Conservation (phyloP, 495 filamentous ascomycete species). For the Lasiosphaeria miniovina region DNA sequence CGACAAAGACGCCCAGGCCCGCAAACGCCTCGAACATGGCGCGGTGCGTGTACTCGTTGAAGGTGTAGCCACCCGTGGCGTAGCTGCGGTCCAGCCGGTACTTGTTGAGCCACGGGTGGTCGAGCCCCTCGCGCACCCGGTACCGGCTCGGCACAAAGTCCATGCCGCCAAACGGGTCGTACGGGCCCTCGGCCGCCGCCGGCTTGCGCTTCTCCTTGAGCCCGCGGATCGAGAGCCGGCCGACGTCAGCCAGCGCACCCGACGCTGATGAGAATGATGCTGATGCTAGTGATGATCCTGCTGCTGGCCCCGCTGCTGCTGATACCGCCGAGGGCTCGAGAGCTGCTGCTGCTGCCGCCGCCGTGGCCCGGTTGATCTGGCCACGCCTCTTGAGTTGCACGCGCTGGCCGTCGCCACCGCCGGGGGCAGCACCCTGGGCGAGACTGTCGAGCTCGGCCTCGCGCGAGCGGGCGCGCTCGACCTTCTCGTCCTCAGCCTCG, state of each 20-base stretch:
- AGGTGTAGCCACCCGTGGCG: conserved; percentile 77
- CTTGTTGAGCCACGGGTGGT: conserved; percentile 53
- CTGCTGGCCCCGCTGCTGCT: conserved; percentile 13
- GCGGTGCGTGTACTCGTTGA: conserved; percentile 74
- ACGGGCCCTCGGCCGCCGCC: conserved; percentile 53
- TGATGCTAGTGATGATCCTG: not conserved
- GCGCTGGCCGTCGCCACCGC: conserved; percentile 28
- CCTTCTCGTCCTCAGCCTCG: conserved; percentile 54
- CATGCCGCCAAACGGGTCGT: conserved; percentile 84
- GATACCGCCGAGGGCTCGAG: not conserved
- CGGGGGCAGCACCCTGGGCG: conserved; percentile 46
- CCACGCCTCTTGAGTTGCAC: conserved; percentile 69
- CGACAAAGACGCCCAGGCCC: conserved; percentile 76
- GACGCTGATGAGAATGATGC: not conserved
- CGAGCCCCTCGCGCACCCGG: conserved; percentile 58
- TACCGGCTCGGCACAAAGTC: conserved; percentile 67
- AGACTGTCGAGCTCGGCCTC: conserved; percentile 51
- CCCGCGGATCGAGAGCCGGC: conserved; percentile 65
- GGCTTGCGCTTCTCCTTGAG: conserved; percentile 59
- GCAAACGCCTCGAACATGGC: conserved; percentile 86
- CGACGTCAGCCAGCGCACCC: conserved; percentile 27
- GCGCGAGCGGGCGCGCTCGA: conserved; percentile 46
- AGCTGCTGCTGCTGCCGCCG: conserved; percentile 22
- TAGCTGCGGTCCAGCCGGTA: conserved; percentile 33
- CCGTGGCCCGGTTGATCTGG: conserved; percentile 32